These are phyloP conservation scores for Aspergillus versicolor DNA, from an alignment of 2,329 filamentous ascomycete species.

Conservation along the genomic window DNA sequence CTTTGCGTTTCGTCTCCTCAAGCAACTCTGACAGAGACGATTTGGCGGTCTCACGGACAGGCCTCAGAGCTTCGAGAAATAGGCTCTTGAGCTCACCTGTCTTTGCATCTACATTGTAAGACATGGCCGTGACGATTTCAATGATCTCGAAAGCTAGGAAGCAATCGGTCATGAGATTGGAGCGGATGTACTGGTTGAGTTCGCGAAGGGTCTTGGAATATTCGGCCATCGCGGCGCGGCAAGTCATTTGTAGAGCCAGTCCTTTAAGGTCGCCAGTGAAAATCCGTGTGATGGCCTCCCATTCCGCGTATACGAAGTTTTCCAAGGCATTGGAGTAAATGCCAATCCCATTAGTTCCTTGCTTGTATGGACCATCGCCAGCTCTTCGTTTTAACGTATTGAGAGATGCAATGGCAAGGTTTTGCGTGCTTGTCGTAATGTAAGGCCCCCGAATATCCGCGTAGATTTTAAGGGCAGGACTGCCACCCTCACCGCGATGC, in stretches of 20 bases:
- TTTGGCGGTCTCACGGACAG: slow-evolving; percentile 89
- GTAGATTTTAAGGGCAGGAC: slow-evolving; percentile 77
- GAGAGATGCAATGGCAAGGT: slow-evolving; percentile 81
- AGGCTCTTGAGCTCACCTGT: slow-evolving; percentile 83
- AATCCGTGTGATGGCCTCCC: slow-evolving; percentile 84
- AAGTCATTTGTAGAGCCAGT: slow-evolving; percentile 74
- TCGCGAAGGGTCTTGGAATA: slow-evolving; percentile 84
- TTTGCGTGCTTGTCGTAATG: slow-evolving; percentile 76
- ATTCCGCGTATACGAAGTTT: slow-evolving; percentile 81
- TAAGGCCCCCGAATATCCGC: slow-evolving; percentile 84
- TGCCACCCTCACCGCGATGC: slow-evolving; percentile 56
- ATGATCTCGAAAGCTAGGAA: slow-evolving; percentile 94
- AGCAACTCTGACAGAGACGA: slow-evolving; percentile 77
- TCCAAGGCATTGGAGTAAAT: slow-evolving; percentile 87
- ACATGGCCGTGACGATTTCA: slow-evolving; percentile 79
- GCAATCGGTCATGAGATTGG: slow-evolving; percentile 84
- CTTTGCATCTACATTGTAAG: slow-evolving; percentile 73
- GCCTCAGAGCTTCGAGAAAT: slow-evolving; percentile 81
- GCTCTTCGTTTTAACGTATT: slow-evolving; percentile 75
- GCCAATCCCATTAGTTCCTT: slow-evolving; percentile 86
- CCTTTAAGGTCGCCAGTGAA: slow-evolving; percentile 86
- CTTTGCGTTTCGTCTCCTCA: slow-evolving; percentile 74
- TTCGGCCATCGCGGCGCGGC: slow-evolving; percentile 73
- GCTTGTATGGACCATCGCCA: slow-evolving; percentile 77
- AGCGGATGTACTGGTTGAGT: slow-evolving; percentile 84